Conservation (phyloP, 2,329 filamentous ascomycete genomes). For the Leptodontidium sp. region DNA sequence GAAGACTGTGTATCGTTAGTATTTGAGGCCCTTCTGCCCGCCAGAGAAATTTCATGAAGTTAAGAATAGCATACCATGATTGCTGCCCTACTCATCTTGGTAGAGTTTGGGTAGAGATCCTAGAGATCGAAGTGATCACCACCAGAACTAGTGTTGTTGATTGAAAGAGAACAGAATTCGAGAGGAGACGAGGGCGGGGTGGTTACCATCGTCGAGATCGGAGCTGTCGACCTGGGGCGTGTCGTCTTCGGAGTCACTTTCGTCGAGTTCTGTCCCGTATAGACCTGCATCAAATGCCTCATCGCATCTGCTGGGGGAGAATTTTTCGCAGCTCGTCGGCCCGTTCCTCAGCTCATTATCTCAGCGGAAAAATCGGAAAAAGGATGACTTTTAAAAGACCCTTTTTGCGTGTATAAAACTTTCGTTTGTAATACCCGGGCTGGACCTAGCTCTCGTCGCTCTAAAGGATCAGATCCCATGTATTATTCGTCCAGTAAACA, state of each 20-base stretch:
- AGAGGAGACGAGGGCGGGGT: too few species aligned
- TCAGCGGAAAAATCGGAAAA: conserved; percentile 6
- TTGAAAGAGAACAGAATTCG: too few species aligned
- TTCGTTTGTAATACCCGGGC: neutral
- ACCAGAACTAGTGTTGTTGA: too few species aligned
- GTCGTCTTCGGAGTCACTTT: conserved; percentile 31
- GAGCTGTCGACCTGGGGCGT: conserved; percentile 47
- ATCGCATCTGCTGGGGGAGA: conserved; percentile 13
- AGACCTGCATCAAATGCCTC: conserved; percentile 27
- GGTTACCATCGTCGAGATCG: conserved; percentile 59
- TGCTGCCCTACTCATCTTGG: too few species aligned
- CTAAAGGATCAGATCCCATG: conserved; percentile 25
- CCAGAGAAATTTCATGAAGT: too few species aligned
- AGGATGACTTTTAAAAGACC: neutral
- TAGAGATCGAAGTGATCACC: too few species aligned
- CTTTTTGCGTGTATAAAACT: neutral
- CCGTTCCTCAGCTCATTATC: conserved; percentile 19
- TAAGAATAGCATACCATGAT: too few species aligned
- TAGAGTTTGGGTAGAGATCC: too few species aligned
- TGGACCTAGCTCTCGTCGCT: conserved; percentile 26
- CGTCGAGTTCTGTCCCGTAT: conserved; percentile 47
- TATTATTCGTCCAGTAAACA: conserved; percentile 15
- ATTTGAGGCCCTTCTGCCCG: too few species aligned
- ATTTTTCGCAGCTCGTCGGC: conserved; percentile 10
- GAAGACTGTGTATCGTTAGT: too few species aligned